A percentile compares a stretch with the other conserved stretches of the same genome.
Conservation (phyloP, 2,329 filamentous ascomycete genomes). For the Chaetomium sp. region DNA sequence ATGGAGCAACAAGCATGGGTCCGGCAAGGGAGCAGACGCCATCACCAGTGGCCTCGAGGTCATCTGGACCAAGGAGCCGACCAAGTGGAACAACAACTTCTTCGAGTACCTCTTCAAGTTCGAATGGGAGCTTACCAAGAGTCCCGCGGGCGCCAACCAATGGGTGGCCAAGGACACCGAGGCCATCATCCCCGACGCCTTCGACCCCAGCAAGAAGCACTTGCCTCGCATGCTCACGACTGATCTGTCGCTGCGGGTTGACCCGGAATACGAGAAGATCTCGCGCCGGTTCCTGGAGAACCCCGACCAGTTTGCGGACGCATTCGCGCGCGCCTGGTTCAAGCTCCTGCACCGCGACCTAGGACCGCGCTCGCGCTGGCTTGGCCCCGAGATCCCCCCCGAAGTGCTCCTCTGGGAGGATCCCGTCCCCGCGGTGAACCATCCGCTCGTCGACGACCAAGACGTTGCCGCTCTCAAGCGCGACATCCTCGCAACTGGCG, state of each 20-base stretch:
- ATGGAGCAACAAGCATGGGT: slow-evolving; percentile 66
- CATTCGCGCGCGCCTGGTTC: slow-evolving; percentile 77
- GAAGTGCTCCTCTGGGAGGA: slow-evolving; percentile 77
- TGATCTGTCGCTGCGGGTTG: slow-evolving; percentile 71
- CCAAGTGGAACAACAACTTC: slow-evolving; percentile 74
- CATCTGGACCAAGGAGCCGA: slow-evolving; percentile 75
- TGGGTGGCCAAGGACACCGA: slow-evolving; percentile 73
- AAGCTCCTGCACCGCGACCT: slow-evolving; percentile 82
- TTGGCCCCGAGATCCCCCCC: slow-evolving; percentile 72
- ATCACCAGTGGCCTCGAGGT: slow-evolving; percentile 79
- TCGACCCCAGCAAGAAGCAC: slow-evolving; percentile 70
- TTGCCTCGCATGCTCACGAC: slow-evolving; percentile 76
- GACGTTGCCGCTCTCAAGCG: slow-evolving; percentile 70
- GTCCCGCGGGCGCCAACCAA: slow-evolving; percentile 74
- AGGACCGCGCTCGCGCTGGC: slow-evolving; percentile 69
- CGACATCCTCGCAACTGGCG: slow-evolving; percentile 63
- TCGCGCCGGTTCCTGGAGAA: slow-evolving; percentile 68
- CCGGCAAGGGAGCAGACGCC: slow-evolving; percentile 70
- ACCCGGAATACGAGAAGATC: slow-evolving; percentile 76
- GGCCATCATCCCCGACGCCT: slow-evolving; percentile 70
- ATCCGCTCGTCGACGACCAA: slow-evolving; percentile 60
- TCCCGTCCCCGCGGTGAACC: slow-evolving; percentile 62
- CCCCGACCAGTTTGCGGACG: slow-evolving; percentile 68
- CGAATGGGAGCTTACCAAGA: slow-evolving; percentile 77
- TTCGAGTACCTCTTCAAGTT: slow-evolving; percentile 77